A percentile compares a stretch with the other conserved stretches of the same genome.
These are phyloP conservation scores for Talaromyces sp. DNA, from an alignment of 2,329 filamentous ascomycete species.

Conservation along the genomic window DNA sequence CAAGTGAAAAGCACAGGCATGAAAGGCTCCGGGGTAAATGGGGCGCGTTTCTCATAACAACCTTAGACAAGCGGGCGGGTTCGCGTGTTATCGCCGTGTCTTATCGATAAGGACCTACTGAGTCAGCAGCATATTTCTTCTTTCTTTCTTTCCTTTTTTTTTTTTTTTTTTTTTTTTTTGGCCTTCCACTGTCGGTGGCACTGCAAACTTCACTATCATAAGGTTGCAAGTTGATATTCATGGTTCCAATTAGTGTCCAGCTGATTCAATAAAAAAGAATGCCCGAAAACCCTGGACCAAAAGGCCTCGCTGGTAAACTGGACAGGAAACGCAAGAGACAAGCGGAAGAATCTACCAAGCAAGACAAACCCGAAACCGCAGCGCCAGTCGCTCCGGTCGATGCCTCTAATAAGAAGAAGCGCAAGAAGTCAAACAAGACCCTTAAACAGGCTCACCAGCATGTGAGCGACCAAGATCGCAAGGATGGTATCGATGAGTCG, in stretches of 20 bases:
- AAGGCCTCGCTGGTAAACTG: constrained; percentile 36
- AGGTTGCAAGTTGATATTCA: no score
- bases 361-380: constrained; percentile 27
- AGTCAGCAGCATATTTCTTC: constrained; percentile 28
- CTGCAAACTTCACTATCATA: no score
- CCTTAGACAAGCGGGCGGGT: constrained; percentile 5
- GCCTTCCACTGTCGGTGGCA: no score
- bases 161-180: neutral
- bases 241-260: no score
- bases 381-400: constrained; percentile 24
- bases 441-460: constrained; percentile 30
- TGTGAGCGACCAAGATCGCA: constrained; percentile 55
- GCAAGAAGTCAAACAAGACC: constrained; percentile 31
- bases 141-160: no score
- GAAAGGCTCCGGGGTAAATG: no score
- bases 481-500: constrained; percentile 75
- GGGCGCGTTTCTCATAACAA: constrained; percentile 19
- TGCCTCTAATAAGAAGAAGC: constrained; percentile 37
- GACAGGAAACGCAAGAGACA: constrained; percentile 47
- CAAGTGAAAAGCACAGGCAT: no score
- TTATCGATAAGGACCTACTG: constrained; percentile 39
- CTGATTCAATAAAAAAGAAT: constrained; percentile 12
- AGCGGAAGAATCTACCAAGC: constrained; percentile 34
- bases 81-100: constrained; percentile 20
- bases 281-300: constrained; percentile 23